Evolutionary conservation across 805 yeast genomes (phyloP), one percentile per base, ranked within the genome.

Genomic region (Isabelozyma gotoi): DNA sequence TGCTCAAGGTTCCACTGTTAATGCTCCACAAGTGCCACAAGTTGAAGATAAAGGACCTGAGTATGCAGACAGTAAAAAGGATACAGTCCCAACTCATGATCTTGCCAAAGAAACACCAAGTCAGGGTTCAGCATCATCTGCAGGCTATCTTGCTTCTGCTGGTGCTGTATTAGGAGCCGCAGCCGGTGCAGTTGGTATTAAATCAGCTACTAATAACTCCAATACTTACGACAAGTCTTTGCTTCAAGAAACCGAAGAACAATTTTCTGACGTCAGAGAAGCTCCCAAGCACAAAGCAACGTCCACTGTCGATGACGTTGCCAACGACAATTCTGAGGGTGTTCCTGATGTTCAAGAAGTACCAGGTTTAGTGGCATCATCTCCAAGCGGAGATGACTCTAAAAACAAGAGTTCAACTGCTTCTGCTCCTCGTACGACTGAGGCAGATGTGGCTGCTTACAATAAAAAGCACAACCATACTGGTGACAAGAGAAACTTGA

Each of bases 391-490:
- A 2, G 29, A 18, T 5, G 45, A 35, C 6, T 33, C 35, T 8
- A 20, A 32, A 36, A 24, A 19, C 17, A 31, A 20, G 33, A 8
- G 16, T 7, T 19, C 29, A 19, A 18, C 18, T 8, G 31, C 47
- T 10, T 31, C 40, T n/a, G 31, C 44, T 12, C 8, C 39, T 10
- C 15, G 19, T 2, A 21, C 41, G 7, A 38, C 42, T 27, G 67
- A 62, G 40, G 53, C 42, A 2, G 59, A 54, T 14, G 54, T 61
- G 21, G 56, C 51, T 14, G 55, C 57, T 6, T 49, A 60, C 54
- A 63, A 63, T 53, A 61, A 53, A 51, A 49, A 60, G 50, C 62
- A 53, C 33, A 62, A 63, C 5, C 42, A 45, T 42, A 49, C 40
- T 27, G 42, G 47, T 39, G 59, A 58, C 21, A 49, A 53, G 36